Evolutionary conservation across 805 yeast species (phyloP).

Genomic region (Teunomyces barrocoloradensis): DNA sequence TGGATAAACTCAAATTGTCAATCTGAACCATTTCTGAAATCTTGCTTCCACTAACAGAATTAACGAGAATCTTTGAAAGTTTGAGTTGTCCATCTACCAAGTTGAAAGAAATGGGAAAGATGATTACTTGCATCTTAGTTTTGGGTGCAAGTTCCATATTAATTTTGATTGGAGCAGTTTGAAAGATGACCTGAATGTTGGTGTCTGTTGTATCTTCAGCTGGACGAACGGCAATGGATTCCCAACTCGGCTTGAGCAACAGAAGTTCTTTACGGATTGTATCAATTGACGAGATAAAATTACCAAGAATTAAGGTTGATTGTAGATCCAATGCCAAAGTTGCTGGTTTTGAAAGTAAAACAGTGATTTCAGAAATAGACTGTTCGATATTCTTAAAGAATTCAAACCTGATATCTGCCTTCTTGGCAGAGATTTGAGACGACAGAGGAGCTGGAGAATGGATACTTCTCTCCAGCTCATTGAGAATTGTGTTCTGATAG

Average conservation of each 20-base stretch:
- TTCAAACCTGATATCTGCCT: slow-evolving; percentile 57
- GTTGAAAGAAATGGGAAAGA: slow-evolving; percentile 47
- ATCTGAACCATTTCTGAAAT: slow-evolving; percentile 17
- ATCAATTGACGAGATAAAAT: slow-evolving; percentile 22
- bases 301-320: slow-evolving; percentile 23
- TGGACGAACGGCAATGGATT: background rate
- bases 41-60: slow-evolving; percentile 10
- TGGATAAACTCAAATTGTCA: slow-evolving; percentile 23
- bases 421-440: slow-evolving; percentile 11
- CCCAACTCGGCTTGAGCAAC: slow-evolving; percentile 8
- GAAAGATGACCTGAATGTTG: slow-evolving; percentile 29
- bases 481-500: background rate
- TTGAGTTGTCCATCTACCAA: slow-evolving; percentile 29
- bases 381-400: slow-evolving; percentile 23
- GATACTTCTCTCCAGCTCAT: background rate
- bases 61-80: slow-evolving; percentile 30
- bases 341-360: slow-evolving; percentile 45
- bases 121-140: slow-evolving; percentile 18
- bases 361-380: slow-evolving; percentile 29
- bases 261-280: slow-evolving; percentile 20
- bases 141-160: slow-evolving; percentile 17
- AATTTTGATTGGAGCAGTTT: slow-evolving; percentile 37
- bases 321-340: slow-evolving; percentile 17
- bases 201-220: background rate
- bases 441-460: background rate